Base-by-base conservation (phyloP, 305 asterid genomes). In the Euphrasia arctica region DNA sequence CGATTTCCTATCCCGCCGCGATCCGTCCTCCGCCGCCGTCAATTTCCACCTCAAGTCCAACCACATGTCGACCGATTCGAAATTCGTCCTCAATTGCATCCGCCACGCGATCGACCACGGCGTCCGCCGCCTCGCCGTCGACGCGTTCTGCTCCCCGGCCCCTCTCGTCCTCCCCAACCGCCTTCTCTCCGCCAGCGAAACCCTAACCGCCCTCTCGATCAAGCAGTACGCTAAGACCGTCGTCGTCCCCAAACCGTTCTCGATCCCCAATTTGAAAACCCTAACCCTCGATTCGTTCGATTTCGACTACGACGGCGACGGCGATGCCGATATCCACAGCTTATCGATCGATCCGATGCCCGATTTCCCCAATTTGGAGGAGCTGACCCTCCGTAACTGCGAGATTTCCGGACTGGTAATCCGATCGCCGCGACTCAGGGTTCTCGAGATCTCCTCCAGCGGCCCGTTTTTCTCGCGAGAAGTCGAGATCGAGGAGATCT, bases 291-390 rank as follows among this genome's bases (percentile, higher is more conserved):
- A 25, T 9, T 18, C 32, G 5, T 49, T 49, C 25, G 9, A 14
- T 15, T 49, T 49, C 55, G 34, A 31, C 34, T 0, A 31, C 34
- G 34, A 2, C 34, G 7, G 7, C 5, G 54, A 11, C 13, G 57
- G 9, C 9, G 29, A 1, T 5, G 5, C 13, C 9, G 34, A 54
- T 54, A 7, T 25, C 12, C 10, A 22, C 32, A 54, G 32, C 14
- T 54, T 54, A 0, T 3, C 32, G 32, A 54, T 4, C 3, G 58
- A 54, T 29, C 58, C 58, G 12, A 6, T 54, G 1, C 9, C 58
- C 9, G 56, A 72, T 4, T 76, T 76, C 9, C 59, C 65, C 1
- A 64, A 47, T 63, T 43, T 64, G 65, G 74, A 76, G 49, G 56
- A 61, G 62, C 49, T 76, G 74, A 64, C 43, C 4, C 22, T 76